Evolutionary conservation across 2,329 filamentous ascomycete genomes (phyloP), one percentile per base, ranked within the genome.

Genomic region (Alternaria consortialis): DNA sequence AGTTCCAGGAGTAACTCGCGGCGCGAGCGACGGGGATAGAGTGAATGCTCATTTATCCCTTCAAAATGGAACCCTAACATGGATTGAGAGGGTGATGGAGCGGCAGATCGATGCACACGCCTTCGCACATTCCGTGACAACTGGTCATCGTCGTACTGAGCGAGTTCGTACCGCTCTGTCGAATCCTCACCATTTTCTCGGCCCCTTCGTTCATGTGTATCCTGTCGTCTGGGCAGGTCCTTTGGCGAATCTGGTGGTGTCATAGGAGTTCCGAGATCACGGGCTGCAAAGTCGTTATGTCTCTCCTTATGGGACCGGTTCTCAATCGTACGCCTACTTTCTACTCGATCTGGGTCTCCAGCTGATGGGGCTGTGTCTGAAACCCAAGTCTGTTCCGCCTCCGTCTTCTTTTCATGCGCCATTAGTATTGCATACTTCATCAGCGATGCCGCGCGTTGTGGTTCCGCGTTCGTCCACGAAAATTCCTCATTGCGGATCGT

Each of bases 391-490:
- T 54, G 42, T 5, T 58, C 50, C 2, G 40, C 56, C 17, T 53
- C 50, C 8, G 13, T 7, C 25, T 27, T 53, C 20, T 54, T 58
- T 23, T 34, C 56, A 36, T 58, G 50, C 17, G 56, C 56, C 27
- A 58, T 36, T 7, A 54, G n/a, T 17, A 58, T 37, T 7, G 56
- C 50, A 31, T 58, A 58, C 4, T 58, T 58, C 48, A 58, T 53
- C 8, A 58, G 56, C 6, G 56, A 58, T 27, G 50, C 17, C n/a
- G 56, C 56, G 1, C 17, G 34, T 9, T 32, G 40, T 20, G 34
- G 34, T 12, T 58, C 50, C 6, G 56, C 48, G n/a, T 54, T 54
- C 13, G 56, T 58, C 7, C 53, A 40, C 15, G 48, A 40, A 1
- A 58, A 25, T 3, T 32, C 39, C n/a, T 34, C 50, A 12, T 53